A percentile compares a stretch with the other conserved stretches of the same genome.
phyloP scores from a whole-genome alignment of 2,329 filamentous ascomycete genomes.

The Lasiodiplodia theobromae region DNA sequence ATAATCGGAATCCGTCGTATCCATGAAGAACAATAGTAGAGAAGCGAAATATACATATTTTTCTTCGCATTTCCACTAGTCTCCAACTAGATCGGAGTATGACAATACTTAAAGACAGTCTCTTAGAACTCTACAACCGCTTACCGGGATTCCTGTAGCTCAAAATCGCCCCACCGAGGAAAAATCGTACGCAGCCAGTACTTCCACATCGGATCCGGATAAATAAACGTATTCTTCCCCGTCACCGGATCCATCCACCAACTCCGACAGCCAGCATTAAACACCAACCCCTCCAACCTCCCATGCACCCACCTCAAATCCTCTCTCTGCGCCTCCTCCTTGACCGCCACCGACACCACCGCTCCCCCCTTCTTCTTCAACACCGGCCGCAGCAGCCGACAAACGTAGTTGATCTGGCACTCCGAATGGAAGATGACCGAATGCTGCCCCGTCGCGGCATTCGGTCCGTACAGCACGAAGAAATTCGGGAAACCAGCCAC shows the following conservation, averaged over 20 bases:
- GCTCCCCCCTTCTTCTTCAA: slow-evolving; percentile 37
- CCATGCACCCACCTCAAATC: neutral
- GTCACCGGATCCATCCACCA: slow-evolving; percentile 4
- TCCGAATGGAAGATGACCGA: slow-evolving; percentile 60
- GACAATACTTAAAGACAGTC: no score
- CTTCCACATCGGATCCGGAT: neutral
- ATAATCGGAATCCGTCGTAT: no score
- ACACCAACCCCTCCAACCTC: neutral
- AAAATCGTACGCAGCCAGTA: neutral
- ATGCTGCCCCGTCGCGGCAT: slow-evolving; percentile 58
- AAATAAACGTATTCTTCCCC: neutral
- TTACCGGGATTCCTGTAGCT: neutral
- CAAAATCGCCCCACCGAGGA: neutral
- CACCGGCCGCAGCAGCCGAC: slow-evolving; percentile 53
- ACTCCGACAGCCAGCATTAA: neutral
- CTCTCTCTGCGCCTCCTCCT: neutral
- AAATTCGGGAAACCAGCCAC: slow-evolving; percentile 46
- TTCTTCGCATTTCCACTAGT: no score
- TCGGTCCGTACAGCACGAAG: slow-evolving; percentile 55
- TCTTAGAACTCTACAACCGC: neutral
- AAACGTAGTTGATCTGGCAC: slow-evolving; percentile 60
- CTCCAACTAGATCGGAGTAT: no score
- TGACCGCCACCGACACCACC: neutral
- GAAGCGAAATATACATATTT: no score
- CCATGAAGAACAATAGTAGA: no score